Evolutionary conservation across 2,329 filamentous ascomycete species (phyloP), one percentile per base, ranked within the genome.

Genomic region (Neofusicoccum laricinum): DNA sequence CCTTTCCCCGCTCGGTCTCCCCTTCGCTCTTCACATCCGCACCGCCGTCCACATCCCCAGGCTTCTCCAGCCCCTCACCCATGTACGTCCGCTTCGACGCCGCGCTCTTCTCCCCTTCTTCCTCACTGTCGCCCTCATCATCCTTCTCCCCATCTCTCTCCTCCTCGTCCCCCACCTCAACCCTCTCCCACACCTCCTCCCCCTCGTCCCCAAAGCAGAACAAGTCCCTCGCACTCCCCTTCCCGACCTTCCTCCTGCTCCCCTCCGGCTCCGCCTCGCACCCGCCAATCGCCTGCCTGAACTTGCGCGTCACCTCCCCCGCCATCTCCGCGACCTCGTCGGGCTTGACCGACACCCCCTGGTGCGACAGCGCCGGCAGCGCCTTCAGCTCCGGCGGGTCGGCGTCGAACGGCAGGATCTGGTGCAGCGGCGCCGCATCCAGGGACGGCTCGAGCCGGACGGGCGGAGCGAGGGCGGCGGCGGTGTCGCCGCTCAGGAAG

Each of bases 201-300:
- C 68, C 69, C 57, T 75, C 77, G 14, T 78, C 77, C 30, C 76
- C 73, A 57, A 80, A 77, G 70, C 90, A 93, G 73, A 93, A 93
- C 55, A 93, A 75, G 71, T 91, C 88, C 34, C 79, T 76, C 1
- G 85, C 81, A 43, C 78, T 79, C 30, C 76, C 74, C n/a, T 77
- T 68, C 36, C 72, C 48, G 66, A 71, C 57, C 71, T 72, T 69
- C 58, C 72, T 70, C 69, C 75, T 70, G 68, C 71, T 73, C 4
- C 71, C 71, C 64, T 70, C 72, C 30, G 72, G 72, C 8, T 77
- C 74, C 2, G 21, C 21, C 4, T 4, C 38, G 70, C 92, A 96
- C 0, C 85, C 85, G n/a, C 92, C 92, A 14, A 92, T 83, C 2
- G 85, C 79, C 59, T 77, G 75, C 48, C 87, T 84, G 71, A 95